Conservation (phyloP, 2,329 filamentous ascomycete species). For the Fusarium gaditjirri region DNA sequence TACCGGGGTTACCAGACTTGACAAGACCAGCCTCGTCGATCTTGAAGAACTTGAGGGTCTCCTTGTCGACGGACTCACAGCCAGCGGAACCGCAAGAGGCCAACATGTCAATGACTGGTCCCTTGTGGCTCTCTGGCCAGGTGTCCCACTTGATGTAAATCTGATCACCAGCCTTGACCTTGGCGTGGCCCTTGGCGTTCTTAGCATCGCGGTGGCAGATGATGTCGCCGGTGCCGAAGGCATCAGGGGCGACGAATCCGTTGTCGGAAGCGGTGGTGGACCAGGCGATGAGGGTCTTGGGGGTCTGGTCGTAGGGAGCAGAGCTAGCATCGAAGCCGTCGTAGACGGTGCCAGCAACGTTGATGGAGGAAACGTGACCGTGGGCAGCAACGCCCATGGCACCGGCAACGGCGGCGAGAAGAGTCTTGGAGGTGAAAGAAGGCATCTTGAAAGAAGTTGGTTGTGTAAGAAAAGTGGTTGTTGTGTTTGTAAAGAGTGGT, state of each 20-base stretch:
- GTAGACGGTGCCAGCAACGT: constrained; percentile 43
- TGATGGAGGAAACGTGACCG: constrained; percentile 44
- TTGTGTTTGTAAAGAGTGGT: constrained; percentile 12
- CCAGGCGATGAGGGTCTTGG: constrained; percentile 51
- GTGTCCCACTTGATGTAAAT: constrained; percentile 55
- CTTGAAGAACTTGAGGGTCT: constrained; percentile 70
- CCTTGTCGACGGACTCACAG: constrained; percentile 65
- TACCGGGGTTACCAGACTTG: constrained; percentile 53
- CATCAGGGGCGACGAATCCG: constrained; percentile 60
- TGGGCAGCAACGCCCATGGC: constrained; percentile 44
- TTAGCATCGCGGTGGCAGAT: constrained; percentile 58
- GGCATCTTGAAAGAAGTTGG: constrained; percentile 38
- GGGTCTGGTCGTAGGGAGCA: constrained; percentile 36
- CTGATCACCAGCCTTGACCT: constrained; percentile 52
- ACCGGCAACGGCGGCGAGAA: constrained; percentile 43
- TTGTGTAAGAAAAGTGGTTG: constrained; percentile 13
- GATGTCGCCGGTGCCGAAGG: constrained; percentile 55
- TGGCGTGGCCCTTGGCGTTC: constrained; percentile 53
- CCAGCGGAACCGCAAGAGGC: constrained; percentile 66
- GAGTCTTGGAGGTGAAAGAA: constrained; percentile 42
- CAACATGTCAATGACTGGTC: constrained; percentile 72
- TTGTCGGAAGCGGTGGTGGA: constrained; percentile 57
- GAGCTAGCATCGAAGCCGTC: constrained; percentile 7
- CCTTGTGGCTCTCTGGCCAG: constrained; percentile 57
- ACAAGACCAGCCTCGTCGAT: constrained; percentile 67